Base-by-base conservation (phyloP, 306 rosid species). In the Rubus parviflorus region DNA sequence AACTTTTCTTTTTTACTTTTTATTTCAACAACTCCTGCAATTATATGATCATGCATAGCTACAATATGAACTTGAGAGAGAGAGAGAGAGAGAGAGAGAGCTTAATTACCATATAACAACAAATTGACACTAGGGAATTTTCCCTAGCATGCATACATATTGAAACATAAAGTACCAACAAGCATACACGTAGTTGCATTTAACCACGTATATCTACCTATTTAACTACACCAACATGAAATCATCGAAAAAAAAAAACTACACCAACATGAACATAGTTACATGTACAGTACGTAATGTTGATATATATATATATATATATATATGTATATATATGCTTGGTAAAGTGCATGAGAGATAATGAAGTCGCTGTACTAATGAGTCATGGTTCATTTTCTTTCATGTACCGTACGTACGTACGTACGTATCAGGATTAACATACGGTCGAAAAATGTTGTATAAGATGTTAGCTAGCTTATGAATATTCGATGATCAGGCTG, bases 391-490 rank as follows among this genome's bases (percentile, higher is more conserved):
- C 20, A 10, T 14, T 6, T 63, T 37, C n/a, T 63, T 63, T 63
- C 68, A 37, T 35, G 41, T 45, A 4, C 46, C 8, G 8, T 0
- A 5, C 2, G 6, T 45, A 45, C 6, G 48, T 16, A 37, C 20
- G 68, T 62, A 25, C 68, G 43, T 62, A 14, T 62, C n/a, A 8
- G 11, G 42, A 62, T 35, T 35, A 62, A 62, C 45, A 35, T 35
- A 62, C 68, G 11, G 68, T 40, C 6, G 70, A 64, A 64, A 64
- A 64, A 8, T 64, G 47, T 17, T 23, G 23, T 74, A 25, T 52
- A 61, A 74, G 78, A 74, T 25, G 58, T 74, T 30, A 37, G 41
- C 20, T 19, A 61, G 70, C 48, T 17, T 49, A 74, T 61, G 13
- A 51, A n/a, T 47, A 23, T 46, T 11, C 47, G 73, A 48, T 46